A percentile compares a stretch with the other conserved stretches of the same genome.
These are phyloP conservation scores for Morella rubra DNA, from an alignment of 306 rosid genomes.

Conservation along the genomic window DNA sequence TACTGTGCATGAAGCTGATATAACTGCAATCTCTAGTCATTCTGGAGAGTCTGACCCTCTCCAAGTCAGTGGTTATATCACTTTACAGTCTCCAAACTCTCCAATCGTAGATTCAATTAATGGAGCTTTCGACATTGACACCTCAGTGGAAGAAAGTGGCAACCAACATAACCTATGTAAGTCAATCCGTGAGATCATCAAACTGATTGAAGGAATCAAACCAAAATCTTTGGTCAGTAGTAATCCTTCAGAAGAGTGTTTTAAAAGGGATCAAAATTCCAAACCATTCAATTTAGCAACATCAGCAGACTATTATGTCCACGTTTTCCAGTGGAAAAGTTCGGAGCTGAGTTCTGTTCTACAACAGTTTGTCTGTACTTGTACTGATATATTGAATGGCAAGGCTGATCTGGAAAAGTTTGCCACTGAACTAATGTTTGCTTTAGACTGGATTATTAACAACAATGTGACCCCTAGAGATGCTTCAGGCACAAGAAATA, in stretches of 20 bases:
- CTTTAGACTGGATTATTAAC: constrained; percentile 63
- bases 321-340: constrained; percentile 62
- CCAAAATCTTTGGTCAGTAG: constrained; percentile 33
- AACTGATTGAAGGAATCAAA: constrained; percentile 57
- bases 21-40: constrained; percentile 23
- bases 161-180: constrained; percentile 24
- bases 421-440: constrained; percentile 48
- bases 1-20: constrained; percentile 26
- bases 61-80: constrained; percentile 16
- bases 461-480: constrained; percentile 47
- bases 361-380: constrained; percentile 48
- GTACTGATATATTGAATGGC: constrained; percentile 49
- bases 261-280: constrained; percentile 38
- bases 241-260: constrained; percentile 30
- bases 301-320: constrained; percentile 50
- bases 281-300: constrained; percentile 36
- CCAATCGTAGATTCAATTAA: constrained; percentile 6
- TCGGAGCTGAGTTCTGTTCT: constrained; percentile 55
- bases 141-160: constrained; percentile 30
- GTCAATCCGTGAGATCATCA: constrained; percentile 45
- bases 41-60: constrained; percentile 30
- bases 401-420: constrained; percentile 51
- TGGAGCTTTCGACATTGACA: constrained; percentile 12
- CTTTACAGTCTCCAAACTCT: constrained; percentile 17
- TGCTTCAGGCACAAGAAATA: constrained; percentile 50